Base-by-base conservation (phyloP, 2,329 filamentous ascomycete genomes). In the Dactylellina sp. region DNA sequence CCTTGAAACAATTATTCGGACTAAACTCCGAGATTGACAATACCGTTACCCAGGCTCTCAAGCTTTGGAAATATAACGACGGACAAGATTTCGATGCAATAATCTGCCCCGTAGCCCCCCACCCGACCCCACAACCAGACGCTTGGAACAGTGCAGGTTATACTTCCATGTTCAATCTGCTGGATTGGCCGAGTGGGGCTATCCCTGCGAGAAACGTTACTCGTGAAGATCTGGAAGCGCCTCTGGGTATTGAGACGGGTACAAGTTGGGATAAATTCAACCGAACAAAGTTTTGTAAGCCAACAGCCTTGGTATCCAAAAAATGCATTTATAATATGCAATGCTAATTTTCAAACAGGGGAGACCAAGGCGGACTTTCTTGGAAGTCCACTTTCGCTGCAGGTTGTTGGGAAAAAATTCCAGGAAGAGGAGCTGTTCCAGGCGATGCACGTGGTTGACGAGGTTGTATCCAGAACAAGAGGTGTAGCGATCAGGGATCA, bases 61-160 rank as follows among this genome's bases (percentile, higher is more conserved):
- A 56, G 39, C n/a, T 89, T 61, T 90, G 88, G 88, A 83, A 82
- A 75, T 79, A 82, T 6, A 78, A 80, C 59, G 80, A 81, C 12
- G 81, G 82, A 37, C 78, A 79, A 49, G 79, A 78, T 2, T 81
- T 90, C 6, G 88, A 90, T 81, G 86, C 87, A 0, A 84, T 90
- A 57, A 84, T 90, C 63, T 87, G 85, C 75, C 88, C 88, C 0
- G 82, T 89, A 0, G 88, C 88, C 12, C 87, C 88, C 1, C 88
- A 90, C 79, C 86, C 88, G 0, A 84, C 88, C 0, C 86, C 88
- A 0, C 83, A 84, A 7, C 84, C 88, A 62, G 88, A 90, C 80
- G 81, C 84, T 1, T 90, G 87, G 80, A 88, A 89, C 78, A 85
- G 84, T 0, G 85, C 87, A 0, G 85, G 87, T 65, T 90, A 89